Base-by-base conservation (phyloP, 2,329 filamentous ascomycete genomes). In the Nakataea oryzae region DNA sequence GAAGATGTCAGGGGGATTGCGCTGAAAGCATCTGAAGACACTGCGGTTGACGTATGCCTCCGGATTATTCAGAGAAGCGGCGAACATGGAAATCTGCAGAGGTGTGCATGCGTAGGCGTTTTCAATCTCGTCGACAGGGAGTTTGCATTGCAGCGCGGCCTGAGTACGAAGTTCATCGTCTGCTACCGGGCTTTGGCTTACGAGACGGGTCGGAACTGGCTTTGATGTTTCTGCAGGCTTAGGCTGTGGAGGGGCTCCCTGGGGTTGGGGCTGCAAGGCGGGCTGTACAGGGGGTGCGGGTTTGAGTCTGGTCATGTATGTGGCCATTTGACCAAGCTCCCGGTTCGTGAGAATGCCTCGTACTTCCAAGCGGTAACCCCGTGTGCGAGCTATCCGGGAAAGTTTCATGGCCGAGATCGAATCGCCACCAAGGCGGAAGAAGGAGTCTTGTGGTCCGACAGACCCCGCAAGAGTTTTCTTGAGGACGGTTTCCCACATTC, bases 41-140 rank as follows among this genome's bases (percentile, higher is more conserved):
- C 30, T 28, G 9, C 62, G 62, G 27, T 47, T 57, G 29, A 63
- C 26, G 56, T 64, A 64, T 13, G 59, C 61, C 17, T 57, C 57
- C 11, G 63, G 58, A 6, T 57, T 47, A 30, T 61, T 47, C 34
- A 60, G 17, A 6, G 65, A 61, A 14, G 57, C 54, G 29, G 64
- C 60, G 64, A 68, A 66, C 26, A 67, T 50, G 24, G 65, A 65
- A 17, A 67, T 64, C 12, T 67, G 67, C 17, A 67, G 65, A 32
- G 66, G 61, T 12, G 66, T 67, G 50, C 66, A 67, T n/a, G 66
- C 65, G 26, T 65, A 67, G 34, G 65, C 57, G 58, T 67, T 66
- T 57, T 82, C 77, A 7, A 83, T 70, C 0, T 56, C 60, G 0
- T 69, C 71, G 5, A 67, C 57, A 1, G 68, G 63, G 7, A 69